Conservation (phyloP, 345 rosid genomes). For the Syzygium grande region DNA sequence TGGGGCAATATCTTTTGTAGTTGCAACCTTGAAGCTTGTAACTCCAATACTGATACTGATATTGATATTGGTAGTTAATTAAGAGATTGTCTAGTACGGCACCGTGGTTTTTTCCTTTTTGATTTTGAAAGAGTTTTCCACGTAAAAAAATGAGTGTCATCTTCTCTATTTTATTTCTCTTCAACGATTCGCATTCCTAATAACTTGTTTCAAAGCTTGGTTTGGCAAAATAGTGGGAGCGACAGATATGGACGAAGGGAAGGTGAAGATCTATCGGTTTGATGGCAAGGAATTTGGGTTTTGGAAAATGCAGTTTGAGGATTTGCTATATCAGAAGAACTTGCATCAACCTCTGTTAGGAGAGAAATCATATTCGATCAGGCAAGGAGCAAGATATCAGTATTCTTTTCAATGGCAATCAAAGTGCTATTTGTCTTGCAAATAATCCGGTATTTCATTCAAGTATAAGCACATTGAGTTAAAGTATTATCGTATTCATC, state of each 20-base stretch:
- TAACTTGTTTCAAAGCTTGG: background rate
- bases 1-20: no score
- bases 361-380: background rate
- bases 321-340: background rate
- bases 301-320: background rate
- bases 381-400: background rate
- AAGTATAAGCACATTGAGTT: no score
- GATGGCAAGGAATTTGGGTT: background rate
- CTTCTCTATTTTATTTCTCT: background rate
- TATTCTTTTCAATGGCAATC: no score
- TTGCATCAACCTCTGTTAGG: accelerated
- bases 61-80: no score
- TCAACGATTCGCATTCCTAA: accelerated
- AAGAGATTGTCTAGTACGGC: no score
- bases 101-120: no score
- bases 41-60: no score
- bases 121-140: no score
- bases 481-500: no score
- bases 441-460: no score
- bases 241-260: background rate
- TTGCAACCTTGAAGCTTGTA: no score
- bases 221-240: accelerated
- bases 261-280: background rate
- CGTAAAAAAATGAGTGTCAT: background rate
- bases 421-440: no score